phyloP scores from a whole-genome alignment of 2,329 filamentous ascomycete species.

The Fusarium sp. region DNA sequence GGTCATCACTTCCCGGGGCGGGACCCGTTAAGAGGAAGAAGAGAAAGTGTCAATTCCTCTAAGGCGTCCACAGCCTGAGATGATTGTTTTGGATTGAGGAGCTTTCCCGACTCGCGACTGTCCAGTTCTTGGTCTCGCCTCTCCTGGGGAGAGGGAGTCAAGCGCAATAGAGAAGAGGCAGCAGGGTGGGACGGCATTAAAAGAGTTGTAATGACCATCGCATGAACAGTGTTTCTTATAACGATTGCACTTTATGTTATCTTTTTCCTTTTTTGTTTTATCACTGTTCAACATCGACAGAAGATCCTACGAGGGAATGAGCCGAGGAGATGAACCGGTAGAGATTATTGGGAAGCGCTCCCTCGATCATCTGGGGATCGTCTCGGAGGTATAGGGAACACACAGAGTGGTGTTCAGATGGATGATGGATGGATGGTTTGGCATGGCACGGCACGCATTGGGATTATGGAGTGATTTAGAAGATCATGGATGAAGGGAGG shows the following conservation, averaged over 20 bases:
- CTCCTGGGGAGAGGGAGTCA: slow-evolving; percentile 34
- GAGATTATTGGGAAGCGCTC: slow-evolving; percentile 41
- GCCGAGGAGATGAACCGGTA: slow-evolving; percentile 30
- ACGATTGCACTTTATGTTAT: slow-evolving; percentile 49
- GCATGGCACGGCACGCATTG: slow-evolving; percentile 39
- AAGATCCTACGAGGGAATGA: slow-evolving; percentile 35
- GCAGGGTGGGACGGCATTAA: slow-evolving; percentile 47
- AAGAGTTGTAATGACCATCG: slow-evolving; percentile 57
- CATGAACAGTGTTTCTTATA: slow-evolving; percentile 54
- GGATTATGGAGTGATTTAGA: slow-evolving; percentile 44
- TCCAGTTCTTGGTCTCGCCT: slow-evolving; percentile 23
- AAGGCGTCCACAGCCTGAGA: slow-evolving; percentile 49
- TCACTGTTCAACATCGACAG: slow-evolving; percentile 40
- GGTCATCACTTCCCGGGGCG: slow-evolving; percentile 57
- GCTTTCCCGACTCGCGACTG: slow-evolving; percentile 27
- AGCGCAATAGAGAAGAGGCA: slow-evolving; percentile 26
- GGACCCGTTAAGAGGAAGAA: slow-evolving; percentile 80
- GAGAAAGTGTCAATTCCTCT: slow-evolving; percentile 85
- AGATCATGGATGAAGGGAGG: slow-evolving; percentile 31
- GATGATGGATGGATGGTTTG: slow-evolving; percentile 22
- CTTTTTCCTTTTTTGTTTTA: slow-evolving; percentile 42
- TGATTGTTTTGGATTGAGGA: slow-evolving; percentile 34
- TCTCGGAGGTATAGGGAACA: slow-evolving; percentile 33
- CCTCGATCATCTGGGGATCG: slow-evolving; percentile 30
- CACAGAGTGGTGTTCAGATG: slow-evolving; percentile 22